phyloP scores from a whole-genome alignment of 1,284 basidiomycete species.

The Uromyces viciae-fabae region DNA sequence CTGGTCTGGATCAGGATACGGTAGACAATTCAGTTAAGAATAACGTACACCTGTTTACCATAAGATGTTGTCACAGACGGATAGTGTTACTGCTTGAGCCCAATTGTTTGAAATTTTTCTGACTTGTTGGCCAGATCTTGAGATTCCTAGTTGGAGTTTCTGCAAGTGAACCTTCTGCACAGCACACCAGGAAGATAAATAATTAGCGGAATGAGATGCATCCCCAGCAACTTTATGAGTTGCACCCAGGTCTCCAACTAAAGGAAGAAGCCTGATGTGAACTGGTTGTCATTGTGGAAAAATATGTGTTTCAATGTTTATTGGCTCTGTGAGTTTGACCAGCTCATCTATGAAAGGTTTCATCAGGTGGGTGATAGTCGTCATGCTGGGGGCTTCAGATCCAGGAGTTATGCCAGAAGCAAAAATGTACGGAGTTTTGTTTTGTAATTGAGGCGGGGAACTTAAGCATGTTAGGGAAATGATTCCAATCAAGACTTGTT shows the following conservation, averaged over 20 bases:
- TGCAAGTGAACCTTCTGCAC: not conserved
- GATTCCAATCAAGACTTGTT: slow-evolving; percentile 9
- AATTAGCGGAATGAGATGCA: slow-evolving; percentile 21
- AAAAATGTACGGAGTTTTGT: not conserved
- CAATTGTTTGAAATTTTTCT: not conserved
- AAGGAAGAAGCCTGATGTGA: not conserved
- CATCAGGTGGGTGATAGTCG: slow-evolving; percentile 3
- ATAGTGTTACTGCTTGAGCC: not conserved
- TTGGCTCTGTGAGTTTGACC: not conserved
- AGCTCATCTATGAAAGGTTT: slow-evolving; percentile 10
- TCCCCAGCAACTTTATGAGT: slow-evolving; percentile 21
- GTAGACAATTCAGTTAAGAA: slow-evolving; percentile 12
- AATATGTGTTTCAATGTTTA: not conserved
- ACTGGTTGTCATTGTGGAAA: not conserved
- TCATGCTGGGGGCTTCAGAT: slow-evolving; percentile 1
- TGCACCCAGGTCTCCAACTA: slow-evolving; percentile 24
- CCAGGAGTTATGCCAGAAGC: slow-evolving; percentile 14
- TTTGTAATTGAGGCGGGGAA: not conserved
- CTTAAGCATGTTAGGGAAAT: slow-evolving; percentile 20
- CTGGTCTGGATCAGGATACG: not conserved
- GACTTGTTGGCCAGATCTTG: not conserved
- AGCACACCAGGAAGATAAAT: slow-evolving; percentile 17
- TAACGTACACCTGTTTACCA: not conserved
- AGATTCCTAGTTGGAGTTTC: not conserved
- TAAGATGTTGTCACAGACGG: not conserved